phyloP scores from a whole-genome alignment of 768 basidiomycete genomes.

The Pleurotus djamor region DNA sequence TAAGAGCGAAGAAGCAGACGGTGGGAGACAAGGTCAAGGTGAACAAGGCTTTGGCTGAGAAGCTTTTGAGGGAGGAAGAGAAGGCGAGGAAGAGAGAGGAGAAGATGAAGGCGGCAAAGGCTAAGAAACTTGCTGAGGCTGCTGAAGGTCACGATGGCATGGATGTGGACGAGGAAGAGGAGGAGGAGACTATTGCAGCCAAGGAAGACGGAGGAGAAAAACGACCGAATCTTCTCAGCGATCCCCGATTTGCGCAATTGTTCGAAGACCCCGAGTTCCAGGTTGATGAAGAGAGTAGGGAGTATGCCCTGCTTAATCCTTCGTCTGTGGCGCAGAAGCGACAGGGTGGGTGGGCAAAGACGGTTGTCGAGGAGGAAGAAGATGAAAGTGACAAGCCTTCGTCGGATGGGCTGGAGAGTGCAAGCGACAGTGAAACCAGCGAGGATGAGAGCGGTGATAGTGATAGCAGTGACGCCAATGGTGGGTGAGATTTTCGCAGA shows the following conservation, averaged over 20 bases:
- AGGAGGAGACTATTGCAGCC: conserved; percentile 1
- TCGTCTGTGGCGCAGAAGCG: conserved; percentile 61
- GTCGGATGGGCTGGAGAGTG: conserved; percentile 50
- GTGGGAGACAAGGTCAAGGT: conserved; percentile 55
- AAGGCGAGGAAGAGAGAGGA: conserved; percentile 54
- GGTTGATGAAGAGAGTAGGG: conserved; percentile 85
- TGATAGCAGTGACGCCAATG: conserved; percentile 60
- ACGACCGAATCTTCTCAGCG: conserved; percentile 59
- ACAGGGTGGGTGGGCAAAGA: conserved; percentile 48
- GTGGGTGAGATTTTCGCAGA: conserved; percentile 18
- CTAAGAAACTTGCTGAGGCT: conserved; percentile 32
- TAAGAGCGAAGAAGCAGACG: conserved; percentile 73
- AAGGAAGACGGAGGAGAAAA: conserved; percentile 15
- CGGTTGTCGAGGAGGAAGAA: conserved; percentile 86
- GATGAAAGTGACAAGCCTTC: conserved; percentile 79
- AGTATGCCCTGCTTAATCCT: conserved; percentile 93
- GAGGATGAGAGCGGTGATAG: conserved; percentile 38
- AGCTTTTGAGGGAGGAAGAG: conserved; percentile 67
- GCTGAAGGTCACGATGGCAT: conserved; percentile 29
- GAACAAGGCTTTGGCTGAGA: conserved; percentile 82
- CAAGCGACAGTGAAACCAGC: conserved; percentile 35
- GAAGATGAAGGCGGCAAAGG: conserved; percentile 44
- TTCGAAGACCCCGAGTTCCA: conserved; percentile 92
- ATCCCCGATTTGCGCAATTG: conserved; percentile 86
- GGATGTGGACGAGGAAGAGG: conserved; percentile 23